phyloP scores from a whole-genome alignment of 306 rosid species.

The Dryas alaskensis region DNA sequence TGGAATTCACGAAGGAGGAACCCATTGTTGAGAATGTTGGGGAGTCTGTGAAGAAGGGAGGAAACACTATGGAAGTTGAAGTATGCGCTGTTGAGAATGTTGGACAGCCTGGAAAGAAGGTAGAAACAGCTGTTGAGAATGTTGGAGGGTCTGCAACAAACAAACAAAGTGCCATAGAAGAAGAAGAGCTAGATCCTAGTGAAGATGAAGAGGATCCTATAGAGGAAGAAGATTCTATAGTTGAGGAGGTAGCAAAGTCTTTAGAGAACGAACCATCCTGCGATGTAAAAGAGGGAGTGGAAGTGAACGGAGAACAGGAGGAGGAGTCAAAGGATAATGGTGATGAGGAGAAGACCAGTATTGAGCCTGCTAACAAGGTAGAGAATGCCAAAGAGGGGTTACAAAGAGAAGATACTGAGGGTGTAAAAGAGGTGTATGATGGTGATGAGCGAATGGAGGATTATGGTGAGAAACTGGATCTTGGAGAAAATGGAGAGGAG shows the following conservation, averaged over 20 bases:
- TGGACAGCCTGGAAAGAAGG: slow-evolving; percentile 26
- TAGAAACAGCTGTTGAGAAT: slow-evolving; percentile 15
- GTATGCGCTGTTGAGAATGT: slow-evolving; percentile 29
- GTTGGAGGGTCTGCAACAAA: slow-evolving; percentile 6
- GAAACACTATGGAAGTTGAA: slow-evolving; percentile 32
- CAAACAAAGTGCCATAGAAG: neutral
- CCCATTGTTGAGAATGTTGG: slow-evolving; percentile 22
- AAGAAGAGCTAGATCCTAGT: neutral
- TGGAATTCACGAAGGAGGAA: slow-evolving; percentile 24
- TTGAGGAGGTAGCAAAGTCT: slow-evolving; percentile 30
- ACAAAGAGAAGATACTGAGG: slow-evolving; percentile 32
- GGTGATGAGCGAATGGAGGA: slow-evolving; percentile 31
- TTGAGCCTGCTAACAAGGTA: slow-evolving; percentile 20
- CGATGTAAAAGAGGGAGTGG: slow-evolving; percentile 31
- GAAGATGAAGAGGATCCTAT: slow-evolving; percentile 1
- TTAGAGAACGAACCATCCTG: slow-evolving; percentile 27
- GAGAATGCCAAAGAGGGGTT: slow-evolving; percentile 26
- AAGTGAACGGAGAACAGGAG: slow-evolving; percentile 28
- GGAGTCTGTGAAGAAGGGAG: slow-evolving; percentile 34
- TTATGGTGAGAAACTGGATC: slow-evolving; percentile 44
- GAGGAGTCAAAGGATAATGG: slow-evolving; percentile 30
- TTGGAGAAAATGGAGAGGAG: slow-evolving; percentile 47
- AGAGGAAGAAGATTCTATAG: slow-evolving; percentile 12
- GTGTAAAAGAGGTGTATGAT: slow-evolving; percentile 21
- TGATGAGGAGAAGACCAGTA: slow-evolving; percentile 24